A percentile compares a stretch with the other conserved stretches of the same genome.
phyloP scores from a whole-genome alignment of 2,329 filamentous ascomycete species.

The Fusarium citri region DNA sequence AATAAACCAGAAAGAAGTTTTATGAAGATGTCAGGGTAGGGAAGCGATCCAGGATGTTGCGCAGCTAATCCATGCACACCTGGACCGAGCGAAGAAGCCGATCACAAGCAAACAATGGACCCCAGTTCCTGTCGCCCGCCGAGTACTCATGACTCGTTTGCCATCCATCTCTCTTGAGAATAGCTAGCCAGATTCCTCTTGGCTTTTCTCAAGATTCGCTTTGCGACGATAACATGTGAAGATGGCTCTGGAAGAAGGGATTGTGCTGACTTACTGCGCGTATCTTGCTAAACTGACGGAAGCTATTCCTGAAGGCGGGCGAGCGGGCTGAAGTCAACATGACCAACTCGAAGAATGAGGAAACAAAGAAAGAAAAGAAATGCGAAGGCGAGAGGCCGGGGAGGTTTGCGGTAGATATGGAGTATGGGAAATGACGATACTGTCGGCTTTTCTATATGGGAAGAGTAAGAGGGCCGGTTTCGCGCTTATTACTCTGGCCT shows the following conservation, averaged over 20 bases:
- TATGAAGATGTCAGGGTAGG: background rate
- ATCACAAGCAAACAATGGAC: constrained; percentile 31
- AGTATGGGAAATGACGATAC: constrained; percentile 8
- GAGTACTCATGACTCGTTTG: constrained; percentile 31
- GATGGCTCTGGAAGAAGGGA: background rate
- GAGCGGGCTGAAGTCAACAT: constrained; percentile 53
- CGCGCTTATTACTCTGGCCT: constrained; percentile 37
- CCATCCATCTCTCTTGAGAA: background rate
- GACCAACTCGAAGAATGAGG: constrained; percentile 41
- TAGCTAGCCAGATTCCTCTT: constrained; percentile 1
- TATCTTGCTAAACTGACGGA: constrained; percentile 48
- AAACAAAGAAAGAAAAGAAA: constrained; percentile 7
- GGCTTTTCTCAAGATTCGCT: background rate
- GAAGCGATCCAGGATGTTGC: background rate
- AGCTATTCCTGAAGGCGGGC: constrained; percentile 50
- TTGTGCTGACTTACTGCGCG: constrained; percentile 39
- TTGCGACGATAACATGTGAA: constrained; percentile 9
- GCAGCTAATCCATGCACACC: background rate
- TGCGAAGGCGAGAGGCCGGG: background rate
- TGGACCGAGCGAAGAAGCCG: constrained; percentile 16
- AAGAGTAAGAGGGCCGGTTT: constrained; percentile 24
- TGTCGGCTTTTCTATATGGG: constrained; percentile 33
- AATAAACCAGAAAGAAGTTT: background rate
- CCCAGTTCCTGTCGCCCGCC: constrained; percentile 18
- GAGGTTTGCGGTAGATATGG: constrained; percentile 20